phyloP scores from a whole-genome alignment of 1,284 basidiomycete genomes.

The Rhodotorula sp. region DNA sequence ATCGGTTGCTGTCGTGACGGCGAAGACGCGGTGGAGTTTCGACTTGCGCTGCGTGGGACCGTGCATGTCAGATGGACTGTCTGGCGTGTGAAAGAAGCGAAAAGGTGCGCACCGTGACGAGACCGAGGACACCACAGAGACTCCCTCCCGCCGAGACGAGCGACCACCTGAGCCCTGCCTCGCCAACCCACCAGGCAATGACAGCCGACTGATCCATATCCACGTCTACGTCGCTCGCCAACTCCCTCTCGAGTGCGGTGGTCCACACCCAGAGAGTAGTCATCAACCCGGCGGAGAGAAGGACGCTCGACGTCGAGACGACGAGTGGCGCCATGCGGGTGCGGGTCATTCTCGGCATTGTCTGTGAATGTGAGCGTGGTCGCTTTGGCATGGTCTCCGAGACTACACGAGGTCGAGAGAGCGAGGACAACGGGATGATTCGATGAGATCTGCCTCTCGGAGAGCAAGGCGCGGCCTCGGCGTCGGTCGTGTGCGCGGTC shows the following conservation, averaged over 20 bases:
- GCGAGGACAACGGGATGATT: background rate
- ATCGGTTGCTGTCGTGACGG: conserved; percentile 31
- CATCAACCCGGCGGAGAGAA: conserved; percentile 20
- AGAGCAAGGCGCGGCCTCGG: background rate
- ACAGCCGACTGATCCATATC: conserved; percentile 19
- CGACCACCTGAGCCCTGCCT: conserved; percentile 20
- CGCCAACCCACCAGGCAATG: conserved; percentile 19
- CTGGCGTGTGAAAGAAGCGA: background rate
- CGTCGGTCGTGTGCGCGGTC: background rate
- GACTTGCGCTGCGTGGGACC: conserved; percentile 1
- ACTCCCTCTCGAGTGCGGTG: background rate
- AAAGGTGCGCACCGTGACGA: background rate
- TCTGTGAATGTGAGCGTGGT: background rate
- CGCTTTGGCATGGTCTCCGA: background rate
- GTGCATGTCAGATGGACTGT: background rate
- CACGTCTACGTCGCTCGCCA: conserved; percentile 3
- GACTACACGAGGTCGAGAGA: background rate
- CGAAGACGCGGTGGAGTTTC: conserved; percentile 24
- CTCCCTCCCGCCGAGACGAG: conserved; percentile 11
- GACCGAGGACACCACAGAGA: conserved; percentile 17
- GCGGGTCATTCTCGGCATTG: background rate
- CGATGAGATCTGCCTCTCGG: no score
- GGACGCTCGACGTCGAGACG: conserved; percentile 8
- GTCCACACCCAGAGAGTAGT: conserved; percentile 3
- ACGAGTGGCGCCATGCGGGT: conserved; percentile 14